Evolutionary conservation across 352 stramenopile species (phyloP), one percentile per base, ranked within the genome.

Genomic region (Sclerospora graminicola): DNA sequence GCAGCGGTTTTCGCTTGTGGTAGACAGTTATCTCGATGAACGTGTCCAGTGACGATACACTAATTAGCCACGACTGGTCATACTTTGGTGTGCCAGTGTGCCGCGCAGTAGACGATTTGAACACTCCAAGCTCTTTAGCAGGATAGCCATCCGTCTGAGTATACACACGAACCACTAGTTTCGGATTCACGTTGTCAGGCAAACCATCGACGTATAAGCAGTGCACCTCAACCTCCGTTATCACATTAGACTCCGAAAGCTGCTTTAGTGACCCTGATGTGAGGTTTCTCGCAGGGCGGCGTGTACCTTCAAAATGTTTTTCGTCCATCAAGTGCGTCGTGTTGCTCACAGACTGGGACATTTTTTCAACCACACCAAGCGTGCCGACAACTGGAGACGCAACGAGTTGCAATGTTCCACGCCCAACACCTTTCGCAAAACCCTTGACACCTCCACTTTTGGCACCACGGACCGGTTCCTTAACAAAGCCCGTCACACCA

Each of bases 321-420:
- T 84, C 78, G 42, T 94, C 82, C 45, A 91, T 56, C 43, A 94
- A 43, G 31, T 94, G 82, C 0, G 81, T 94, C 19, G 82, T 94
- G 59, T 92, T 94, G 53, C 62, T 84, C 40, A 91, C 57, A 9
- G 77, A 89, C 54, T 88, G 69, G 0, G 73, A 71, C 30, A 94
- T 20, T 46, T 94, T 94, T 61, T 94, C 82, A 8, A 91, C 75
- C 2, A 72, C 78, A 8, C 82, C 82, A 11, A 94, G 56, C 15
- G 76, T 88, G 4, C 82, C 82, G 1, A 94, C 75, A 14, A 94
- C 65, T n/a, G 80, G 80, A 29, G 69, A 90, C 11, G 67, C 82
- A 18, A 90, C 61, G 6, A 94, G 50, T 49, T 88, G 75, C 41
- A 89, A 44, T 27, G 80, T 89, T 29, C 82, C 82, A 8, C 77